Percentiles rank a stretch among this genome's conserved stretches.
Conservation (phyloP, 768 basidiomycete species). For the Melanogaster broomeanus region DNA sequence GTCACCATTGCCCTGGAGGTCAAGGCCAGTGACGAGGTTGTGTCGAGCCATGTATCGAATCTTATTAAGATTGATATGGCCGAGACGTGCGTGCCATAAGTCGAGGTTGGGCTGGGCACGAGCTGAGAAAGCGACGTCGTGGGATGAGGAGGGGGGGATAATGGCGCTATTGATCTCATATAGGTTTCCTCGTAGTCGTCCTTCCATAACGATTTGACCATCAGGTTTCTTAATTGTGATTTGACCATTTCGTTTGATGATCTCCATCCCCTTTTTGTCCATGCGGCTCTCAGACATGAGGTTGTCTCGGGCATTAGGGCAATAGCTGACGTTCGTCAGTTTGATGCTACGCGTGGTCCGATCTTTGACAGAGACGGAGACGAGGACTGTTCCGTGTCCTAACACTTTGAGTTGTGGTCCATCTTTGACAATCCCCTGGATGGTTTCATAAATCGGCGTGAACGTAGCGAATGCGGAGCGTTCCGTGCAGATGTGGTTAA, state of each 20-base stretch:
- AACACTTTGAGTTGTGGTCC: slow-evolving; percentile 3
- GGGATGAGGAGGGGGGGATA: neutral
- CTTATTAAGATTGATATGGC: slow-evolving; percentile 9
- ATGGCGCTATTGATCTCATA: slow-evolving; percentile 10
- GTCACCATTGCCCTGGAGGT: slow-evolving; percentile 2
- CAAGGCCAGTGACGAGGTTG: slow-evolving; percentile 5
- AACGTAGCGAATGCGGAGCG: neutral
- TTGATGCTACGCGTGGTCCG: neutral
- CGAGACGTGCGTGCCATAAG: slow-evolving; percentile 7
- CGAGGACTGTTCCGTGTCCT: neutral
- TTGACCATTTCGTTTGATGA: neutral
- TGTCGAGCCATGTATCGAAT: slow-evolving; percentile 4
- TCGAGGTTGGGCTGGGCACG: neutral
- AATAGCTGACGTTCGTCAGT: slow-evolving; percentile 7
- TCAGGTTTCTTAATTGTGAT: neutral
- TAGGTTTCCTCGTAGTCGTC: slow-evolving; percentile 1
- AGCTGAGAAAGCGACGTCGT: neutral
- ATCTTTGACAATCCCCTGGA: slow-evolving; percentile 8
- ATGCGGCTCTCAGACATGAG: slow-evolving; percentile 8
- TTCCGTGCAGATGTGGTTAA: slow-evolving; percentile 3
- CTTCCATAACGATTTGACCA: slow-evolving; percentile 8
- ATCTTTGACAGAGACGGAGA: neutral
- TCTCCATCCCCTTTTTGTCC: slow-evolving; percentile 5
- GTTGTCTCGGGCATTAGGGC: slow-evolving; percentile 4
- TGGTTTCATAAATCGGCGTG: neutral